These are phyloP conservation scores for Inga leiocalycina DNA, from an alignment of 306 rosid genomes.

Conservation along the genomic window DNA sequence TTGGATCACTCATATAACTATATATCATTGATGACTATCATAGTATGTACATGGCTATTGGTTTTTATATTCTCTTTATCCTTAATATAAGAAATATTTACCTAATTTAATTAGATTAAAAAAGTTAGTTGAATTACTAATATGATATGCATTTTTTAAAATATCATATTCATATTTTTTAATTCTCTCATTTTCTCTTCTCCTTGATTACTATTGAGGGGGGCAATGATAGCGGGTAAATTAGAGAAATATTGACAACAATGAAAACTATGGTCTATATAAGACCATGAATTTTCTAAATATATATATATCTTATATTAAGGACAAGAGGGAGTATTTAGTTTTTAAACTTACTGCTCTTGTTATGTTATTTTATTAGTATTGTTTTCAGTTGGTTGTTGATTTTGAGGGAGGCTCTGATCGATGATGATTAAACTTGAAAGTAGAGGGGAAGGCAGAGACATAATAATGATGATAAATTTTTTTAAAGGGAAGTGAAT, in stretches of 20 bases:
- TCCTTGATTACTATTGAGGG: no score
- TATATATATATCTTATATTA: no score
- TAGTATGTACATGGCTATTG: neutral
- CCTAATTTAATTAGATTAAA: no score
- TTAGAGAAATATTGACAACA: no score
- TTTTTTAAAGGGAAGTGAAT: neutral
- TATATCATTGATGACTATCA: neutral
- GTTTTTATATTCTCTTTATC: neutral
- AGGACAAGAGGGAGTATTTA: neutral
- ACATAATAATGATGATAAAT: neutral
- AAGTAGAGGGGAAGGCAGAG: neutral
- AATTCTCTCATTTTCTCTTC: no score
- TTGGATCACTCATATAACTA: neutral
- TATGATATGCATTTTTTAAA: no score
- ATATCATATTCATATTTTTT: no score
- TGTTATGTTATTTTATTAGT: neutral
- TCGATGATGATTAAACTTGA: neutral
- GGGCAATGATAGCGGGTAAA: no score
- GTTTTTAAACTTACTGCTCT: neutral
- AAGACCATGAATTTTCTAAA: no score
- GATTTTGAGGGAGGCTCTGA: neutral
- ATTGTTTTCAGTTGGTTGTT: conserved; percentile 2
- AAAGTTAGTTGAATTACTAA: no score
- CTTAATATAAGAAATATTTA: no score
- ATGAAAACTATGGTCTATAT: no score